Conservation (phyloP, 2,329 filamentous ascomycete species). For the Myriangium duriaei region DNA sequence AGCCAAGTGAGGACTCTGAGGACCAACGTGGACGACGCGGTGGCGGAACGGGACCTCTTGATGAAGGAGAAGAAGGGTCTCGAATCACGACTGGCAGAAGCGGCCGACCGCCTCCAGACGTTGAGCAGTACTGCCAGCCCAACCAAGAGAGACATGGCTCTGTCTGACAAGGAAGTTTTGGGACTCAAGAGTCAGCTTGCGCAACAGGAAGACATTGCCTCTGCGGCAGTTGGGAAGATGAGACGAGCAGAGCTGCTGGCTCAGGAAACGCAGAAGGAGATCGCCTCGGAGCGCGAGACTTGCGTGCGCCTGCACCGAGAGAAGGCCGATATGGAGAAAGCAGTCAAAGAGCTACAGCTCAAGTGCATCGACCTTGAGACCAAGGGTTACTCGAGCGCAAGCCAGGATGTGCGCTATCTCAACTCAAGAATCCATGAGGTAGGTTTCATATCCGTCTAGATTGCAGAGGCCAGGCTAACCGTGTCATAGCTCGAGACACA, state of each 20-base stretch:
- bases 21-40: constrained; percentile 71
- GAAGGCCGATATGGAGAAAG: constrained; percentile 81
- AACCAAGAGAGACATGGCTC: constrained; percentile 77
- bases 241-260: constrained; percentile 77
- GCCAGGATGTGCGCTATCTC: constrained; percentile 88
- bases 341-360: constrained; percentile 78
- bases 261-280: constrained; percentile 85
- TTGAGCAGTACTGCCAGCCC: constrained; percentile 67
- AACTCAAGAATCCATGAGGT: constrained; percentile 94
- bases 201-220: constrained; percentile 84
- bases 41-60: constrained; percentile 72
- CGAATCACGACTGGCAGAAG: constrained; percentile 74
- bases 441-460: constrained; percentile 26
- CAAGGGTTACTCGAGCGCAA: constrained; percentile 88
- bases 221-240: constrained; percentile 94
- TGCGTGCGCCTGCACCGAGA: constrained; percentile 76
- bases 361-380: constrained; percentile 88
- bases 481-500: constrained; percentile 33
- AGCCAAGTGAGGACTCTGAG: constrained; percentile 80
- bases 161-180: constrained; percentile 75
- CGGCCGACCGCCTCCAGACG: constrained; percentile 77
- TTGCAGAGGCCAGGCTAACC: constrained; percentile 14
- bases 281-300: constrained; percentile 70
- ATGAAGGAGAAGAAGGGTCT: constrained; percentile 82
- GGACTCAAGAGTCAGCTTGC: constrained; percentile 80